Evolutionary conservation across 169 alveolate genomes (phyloP), one percentile per base, ranked within the genome.

Genomic region (Pseudocohnilembus persalinus): DNA sequence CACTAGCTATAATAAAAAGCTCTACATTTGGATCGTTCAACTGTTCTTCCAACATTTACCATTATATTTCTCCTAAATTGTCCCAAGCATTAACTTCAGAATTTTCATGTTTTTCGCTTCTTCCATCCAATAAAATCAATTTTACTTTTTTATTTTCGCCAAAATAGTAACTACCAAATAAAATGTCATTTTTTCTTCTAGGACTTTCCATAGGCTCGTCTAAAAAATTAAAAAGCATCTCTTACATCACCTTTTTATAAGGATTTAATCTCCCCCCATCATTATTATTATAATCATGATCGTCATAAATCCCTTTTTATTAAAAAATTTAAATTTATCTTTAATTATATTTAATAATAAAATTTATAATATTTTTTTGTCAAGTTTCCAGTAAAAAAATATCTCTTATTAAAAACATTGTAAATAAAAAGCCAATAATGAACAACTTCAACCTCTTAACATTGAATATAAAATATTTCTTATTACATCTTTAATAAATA

Each of bases 291-390:
- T 90, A 93, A 82, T 95, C 96, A 83, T 95, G 96, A 64, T 95
- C 97, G 78, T 94, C 97, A 95, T 96, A 94, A 6, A 92, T 91
- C 27, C 97, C 97, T 34, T 81, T 27, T 0, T 32, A 49, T 49
- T 11, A 49, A 11, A 49, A 49, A 11, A 49, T 11, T 49, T 11
- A n/a, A n/a, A n/a, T n/a, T n/a, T n/a, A n/a, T n/a, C n/a, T n/a
- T n/a, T n/a, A n/a, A n/a, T n/a, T n/a, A n/a, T n/a, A n/a, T n/a
- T n/a, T n/a, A n/a, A n/a, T n/a, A n/a, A n/a, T n/a, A n/a, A n/a
- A n/a, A n/a, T n/a, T n/a, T n/a, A n/a, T n/a, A n/a, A n/a, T n/a
- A n/a, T n/a, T n/a, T n/a, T n/a, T n/a, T n/a, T n/a, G n/a, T n/a
- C n/a, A n/a, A n/a, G n/a, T n/a, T n/a, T n/a, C n/a, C n/a, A n/a